Evolutionary conservation across 2,329 filamentous ascomycete genomes (phyloP).

Genomic region (Pseudogymnoascus sp.): DNA sequence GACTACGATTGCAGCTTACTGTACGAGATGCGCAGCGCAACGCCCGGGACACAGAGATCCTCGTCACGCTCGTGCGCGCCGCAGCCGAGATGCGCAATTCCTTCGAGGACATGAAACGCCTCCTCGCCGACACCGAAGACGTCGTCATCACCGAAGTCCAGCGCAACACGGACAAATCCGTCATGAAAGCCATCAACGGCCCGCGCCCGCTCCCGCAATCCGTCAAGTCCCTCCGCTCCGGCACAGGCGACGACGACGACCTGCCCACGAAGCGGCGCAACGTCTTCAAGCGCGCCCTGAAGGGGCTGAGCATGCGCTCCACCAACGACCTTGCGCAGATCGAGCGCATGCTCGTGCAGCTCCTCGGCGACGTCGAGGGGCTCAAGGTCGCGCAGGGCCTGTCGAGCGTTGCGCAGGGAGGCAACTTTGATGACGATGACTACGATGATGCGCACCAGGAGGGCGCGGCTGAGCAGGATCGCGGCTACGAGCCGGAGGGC

Average conservation of each 20-base stretch:
- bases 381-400: constrained; percentile 53
- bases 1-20: constrained; percentile 53
- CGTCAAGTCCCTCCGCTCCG: constrained; percentile 32
- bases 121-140: constrained; percentile 83
- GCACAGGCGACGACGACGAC: constrained; percentile 51
- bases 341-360: constrained; percentile 83
- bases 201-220: constrained; percentile 72
- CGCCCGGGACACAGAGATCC: constrained; percentile 90
- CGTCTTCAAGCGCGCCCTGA: constrained; percentile 88
- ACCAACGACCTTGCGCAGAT: constrained; percentile 82
- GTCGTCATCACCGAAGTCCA: constrained; percentile 81
- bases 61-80: constrained; percentile 86
- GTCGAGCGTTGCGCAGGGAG: constrained; percentile 40
- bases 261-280: constrained; percentile 74
- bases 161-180: constrained; percentile 77
- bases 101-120: constrained; percentile 89
- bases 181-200: constrained; percentile 74
- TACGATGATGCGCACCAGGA: constrained; percentile 54
- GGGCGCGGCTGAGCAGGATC: constrained; percentile 58
- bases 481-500: constrained; percentile 77
- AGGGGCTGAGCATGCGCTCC: constrained; percentile 80
- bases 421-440: constrained; percentile 52
- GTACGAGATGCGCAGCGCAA: constrained; percentile 95
- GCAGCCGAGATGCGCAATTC: constrained; percentile 96
- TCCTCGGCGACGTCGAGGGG: constrained; percentile 85